phyloP scores from a whole-genome alignment of 495 filamentous ascomycete species.

The Neurospora hispaniola region DNA sequence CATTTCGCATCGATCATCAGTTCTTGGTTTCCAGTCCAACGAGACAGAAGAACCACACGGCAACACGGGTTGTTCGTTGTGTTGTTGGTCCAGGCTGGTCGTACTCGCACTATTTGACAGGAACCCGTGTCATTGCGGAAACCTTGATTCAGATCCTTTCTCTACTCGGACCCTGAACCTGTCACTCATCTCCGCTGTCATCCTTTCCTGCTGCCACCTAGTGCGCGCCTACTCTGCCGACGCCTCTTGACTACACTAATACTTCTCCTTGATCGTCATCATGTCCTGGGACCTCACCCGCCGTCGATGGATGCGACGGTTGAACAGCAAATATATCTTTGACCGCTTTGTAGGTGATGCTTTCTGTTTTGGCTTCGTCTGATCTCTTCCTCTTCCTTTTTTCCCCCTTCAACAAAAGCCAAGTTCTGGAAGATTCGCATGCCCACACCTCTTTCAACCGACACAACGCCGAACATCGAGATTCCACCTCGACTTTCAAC shows the following conservation, averaged over 20 bases:
- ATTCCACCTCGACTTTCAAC: slow-evolving; percentile 6
- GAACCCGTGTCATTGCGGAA: background rate
- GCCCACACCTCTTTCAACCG: background rate
- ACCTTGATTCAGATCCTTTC: background rate
- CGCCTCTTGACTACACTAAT: background rate
- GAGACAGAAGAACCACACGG: background rate
- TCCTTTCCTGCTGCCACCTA: background rate
- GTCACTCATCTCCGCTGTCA: background rate
- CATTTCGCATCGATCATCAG: background rate
- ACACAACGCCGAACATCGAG: slow-evolving; percentile 1
- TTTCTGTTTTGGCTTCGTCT: slow-evolving; percentile 8
- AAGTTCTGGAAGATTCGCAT: slow-evolving; percentile 1
- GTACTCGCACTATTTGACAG: background rate
- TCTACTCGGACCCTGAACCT: background rate
- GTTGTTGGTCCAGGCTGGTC: background rate
- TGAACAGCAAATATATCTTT: slow-evolving; percentile 72
- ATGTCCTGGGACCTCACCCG: slow-evolving; percentile 49
- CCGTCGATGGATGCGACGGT: slow-evolving; percentile 50
- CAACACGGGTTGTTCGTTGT: background rate
- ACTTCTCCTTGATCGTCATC: slow-evolving; percentile 5
- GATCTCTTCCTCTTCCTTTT: slow-evolving; percentile 3
- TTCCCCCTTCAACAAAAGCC: background rate
- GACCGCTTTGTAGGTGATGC: slow-evolving; percentile 59
- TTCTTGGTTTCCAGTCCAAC: background rate
- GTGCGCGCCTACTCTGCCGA: background rate